These are phyloP conservation scores for Dothideomycetes sp. DNA, from an alignment of 2,329 filamentous ascomycete species.

Conservation along the genomic window DNA sequence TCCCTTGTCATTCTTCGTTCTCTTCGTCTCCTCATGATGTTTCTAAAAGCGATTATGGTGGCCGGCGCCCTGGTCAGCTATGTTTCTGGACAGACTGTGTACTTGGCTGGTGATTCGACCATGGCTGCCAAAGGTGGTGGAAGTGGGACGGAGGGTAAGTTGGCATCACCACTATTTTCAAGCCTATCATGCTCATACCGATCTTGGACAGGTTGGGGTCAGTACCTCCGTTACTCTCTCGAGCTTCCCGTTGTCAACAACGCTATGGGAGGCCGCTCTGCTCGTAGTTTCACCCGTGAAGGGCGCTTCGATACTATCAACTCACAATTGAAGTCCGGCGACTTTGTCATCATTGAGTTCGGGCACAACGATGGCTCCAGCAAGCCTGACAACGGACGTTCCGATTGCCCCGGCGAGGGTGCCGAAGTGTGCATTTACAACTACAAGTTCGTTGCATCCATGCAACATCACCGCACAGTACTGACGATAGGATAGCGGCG, in stretches of 20 bases:
- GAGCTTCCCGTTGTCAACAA: constrained; percentile 49
- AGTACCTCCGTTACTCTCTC: constrained; percentile 47
- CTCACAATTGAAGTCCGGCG: constrained; percentile 44
- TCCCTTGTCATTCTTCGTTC: no score
- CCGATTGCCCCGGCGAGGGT: constrained; percentile 49
- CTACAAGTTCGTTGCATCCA: constrained; percentile 30
- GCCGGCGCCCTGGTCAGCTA: not conserved
- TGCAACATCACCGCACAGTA: not conserved
- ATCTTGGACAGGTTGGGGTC: constrained; percentile 48
- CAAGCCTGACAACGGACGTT: constrained; percentile 51
- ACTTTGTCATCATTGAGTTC: constrained; percentile 63
- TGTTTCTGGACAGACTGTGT: constrained; percentile 33
- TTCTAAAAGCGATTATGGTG: no score
- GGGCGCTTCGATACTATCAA: constrained; percentile 53
- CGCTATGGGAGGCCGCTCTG: constrained; percentile 57
- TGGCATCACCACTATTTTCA: not conserved
- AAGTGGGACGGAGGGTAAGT: constrained; percentile 33
- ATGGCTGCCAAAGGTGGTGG: constrained; percentile 45
- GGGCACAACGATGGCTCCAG: constrained; percentile 63
- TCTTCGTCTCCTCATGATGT: no score
- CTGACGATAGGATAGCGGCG: constrained; percentile 22
- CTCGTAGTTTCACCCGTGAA: constrained; percentile 58
- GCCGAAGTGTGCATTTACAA: constrained; percentile 44
- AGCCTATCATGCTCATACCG: not conserved
- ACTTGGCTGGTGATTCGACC: constrained; percentile 53